Conservation (phyloP, 805 yeast genomes). For the Alloascoidea africana region DNA sequence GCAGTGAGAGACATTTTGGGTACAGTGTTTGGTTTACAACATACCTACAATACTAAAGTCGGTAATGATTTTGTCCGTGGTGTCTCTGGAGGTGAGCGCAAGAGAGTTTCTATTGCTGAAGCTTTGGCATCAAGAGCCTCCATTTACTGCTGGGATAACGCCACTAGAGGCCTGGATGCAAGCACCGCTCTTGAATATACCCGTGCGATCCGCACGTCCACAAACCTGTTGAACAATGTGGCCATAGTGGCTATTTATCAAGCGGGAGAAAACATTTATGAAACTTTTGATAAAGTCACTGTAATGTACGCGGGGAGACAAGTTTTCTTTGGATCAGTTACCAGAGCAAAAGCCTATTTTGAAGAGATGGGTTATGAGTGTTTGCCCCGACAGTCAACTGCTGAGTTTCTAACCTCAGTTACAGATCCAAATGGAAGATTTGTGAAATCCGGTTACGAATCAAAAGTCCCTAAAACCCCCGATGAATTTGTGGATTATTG, state of each 20-base stretch:
- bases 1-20: slow-evolving; percentile 31
- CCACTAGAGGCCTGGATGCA: slow-evolving; percentile 76
- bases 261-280: slow-evolving; percentile 52
- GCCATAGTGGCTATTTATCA: slow-evolving; percentile 59
- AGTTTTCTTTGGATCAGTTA: slow-evolving; percentile 47
- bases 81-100: slow-evolving; percentile 78
- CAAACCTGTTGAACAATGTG: slow-evolving; percentile 34
- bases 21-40: slow-evolving; percentile 44
- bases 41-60: slow-evolving; percentile 45
- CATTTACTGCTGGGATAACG: slow-evolving; percentile 64
- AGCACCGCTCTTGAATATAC: slow-evolving; percentile 72
- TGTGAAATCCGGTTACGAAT: slow-evolving; percentile 30
- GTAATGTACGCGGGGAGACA: slow-evolving; percentile 47
- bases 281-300: slow-evolving; percentile 45
- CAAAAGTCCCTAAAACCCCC: slow-evolving; percentile 43
- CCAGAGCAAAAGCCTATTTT: slow-evolving; percentile 40
- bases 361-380: slow-evolving; percentile 49
- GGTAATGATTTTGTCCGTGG: slow-evolving; percentile 53
- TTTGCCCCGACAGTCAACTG: slow-evolving; percentile 55
- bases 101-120: slow-evolving; percentile 75
- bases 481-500: slow-evolving; percentile 46
- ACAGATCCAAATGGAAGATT: slow-evolving; percentile 52
- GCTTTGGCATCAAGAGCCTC: slow-evolving; percentile 51
- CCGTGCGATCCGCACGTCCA: slow-evolving; percentile 48
- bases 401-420: slow-evolving; percentile 55